A percentile compares a stretch with the other conserved stretches of the same genome.
Evolutionary conservation across 208 protist species (phyloP).

Genomic region (Crithidia acanthocephali): DNA sequence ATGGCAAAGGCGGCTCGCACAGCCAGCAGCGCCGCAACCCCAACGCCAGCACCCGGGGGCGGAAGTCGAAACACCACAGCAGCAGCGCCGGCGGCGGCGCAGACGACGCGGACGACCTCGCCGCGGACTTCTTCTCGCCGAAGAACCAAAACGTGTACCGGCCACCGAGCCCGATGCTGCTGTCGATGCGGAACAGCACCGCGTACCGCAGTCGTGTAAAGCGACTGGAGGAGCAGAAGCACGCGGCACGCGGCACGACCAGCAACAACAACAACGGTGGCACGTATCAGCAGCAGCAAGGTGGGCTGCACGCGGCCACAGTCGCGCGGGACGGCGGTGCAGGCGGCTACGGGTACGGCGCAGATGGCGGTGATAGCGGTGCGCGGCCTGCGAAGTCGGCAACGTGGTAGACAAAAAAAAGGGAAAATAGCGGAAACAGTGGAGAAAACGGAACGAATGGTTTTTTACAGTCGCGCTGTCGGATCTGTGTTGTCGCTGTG

Average conservation of each 20-base stretch:
- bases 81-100: not conserved
- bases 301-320: not conserved
- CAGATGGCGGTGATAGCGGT: not conserved
- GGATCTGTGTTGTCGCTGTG: not conserved
- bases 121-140: constrained; percentile 44
- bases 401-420: constrained; percentile 12
- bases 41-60: not conserved
- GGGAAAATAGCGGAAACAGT: too few relatives aligned
- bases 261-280: not conserved
- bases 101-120: constrained; percentile 18
- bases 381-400: constrained; percentile 11
- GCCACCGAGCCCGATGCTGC: constrained; percentile 85
- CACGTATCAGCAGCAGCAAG: not conserved
- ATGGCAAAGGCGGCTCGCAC: not conserved
- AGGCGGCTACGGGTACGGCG: too few relatives aligned
- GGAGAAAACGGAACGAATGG: too few relatives aligned
- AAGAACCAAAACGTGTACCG: constrained; percentile 62
- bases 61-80: not conserved
- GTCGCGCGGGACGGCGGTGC: constrained; percentile 4
- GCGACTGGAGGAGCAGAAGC: constrained; percentile 31
- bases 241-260: not conserved
- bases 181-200: constrained; percentile 84
- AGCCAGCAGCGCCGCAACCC: not conserved
- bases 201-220: constrained; percentile 36
- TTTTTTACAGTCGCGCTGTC: too few relatives aligned